A percentile compares a stretch with the other conserved stretches of the same genome.
These are phyloP conservation scores for Talaromyces liani DNA, from an alignment of 495 filamentous ascomycete genomes.

Conservation along the genomic window DNA sequence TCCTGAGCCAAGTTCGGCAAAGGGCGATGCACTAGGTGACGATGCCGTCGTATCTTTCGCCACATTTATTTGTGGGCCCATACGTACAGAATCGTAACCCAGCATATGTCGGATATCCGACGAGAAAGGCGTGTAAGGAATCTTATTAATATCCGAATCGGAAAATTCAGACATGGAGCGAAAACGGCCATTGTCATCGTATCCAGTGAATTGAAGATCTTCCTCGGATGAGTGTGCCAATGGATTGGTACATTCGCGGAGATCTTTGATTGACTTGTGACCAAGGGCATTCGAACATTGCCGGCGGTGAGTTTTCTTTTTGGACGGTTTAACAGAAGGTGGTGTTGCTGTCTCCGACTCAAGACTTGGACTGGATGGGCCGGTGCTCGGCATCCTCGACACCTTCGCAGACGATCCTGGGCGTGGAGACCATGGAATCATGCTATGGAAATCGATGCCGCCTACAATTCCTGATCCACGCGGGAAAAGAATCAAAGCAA, in stretches of 20 bases:
- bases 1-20: slow-evolving; percentile 4
- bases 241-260: not conserved
- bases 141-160: not conserved
- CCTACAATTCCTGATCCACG: slow-evolving; percentile 22
- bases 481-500: slow-evolving; percentile 78
- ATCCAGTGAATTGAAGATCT: not conserved
- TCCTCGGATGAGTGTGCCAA: not conserved
- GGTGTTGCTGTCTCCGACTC: slow-evolving; percentile 31
- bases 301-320: slow-evolving; percentile 17
- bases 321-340: slow-evolving; percentile 35
- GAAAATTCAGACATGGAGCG: slow-evolving; percentile 5
- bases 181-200: slow-evolving; percentile 2
- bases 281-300: not conserved
- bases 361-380: slow-evolving; percentile 12
- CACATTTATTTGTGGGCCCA: not conserved
- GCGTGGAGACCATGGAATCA: slow-evolving; percentile 39
- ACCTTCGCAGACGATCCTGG: slow-evolving; percentile 16
- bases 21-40: slow-evolving; percentile 24
- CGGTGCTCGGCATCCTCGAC: not conserved
- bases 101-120: slow-evolving; percentile 5
- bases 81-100: slow-evolving; percentile 1
- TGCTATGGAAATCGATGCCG: slow-evolving; percentile 33
- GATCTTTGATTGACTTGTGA: not conserved
- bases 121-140: not conserved
- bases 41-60: slow-evolving; percentile 18